Evolutionary conservation across 352 stramenopile genomes (phyloP).

Genomic region (Phytopythium litorale): DNA sequence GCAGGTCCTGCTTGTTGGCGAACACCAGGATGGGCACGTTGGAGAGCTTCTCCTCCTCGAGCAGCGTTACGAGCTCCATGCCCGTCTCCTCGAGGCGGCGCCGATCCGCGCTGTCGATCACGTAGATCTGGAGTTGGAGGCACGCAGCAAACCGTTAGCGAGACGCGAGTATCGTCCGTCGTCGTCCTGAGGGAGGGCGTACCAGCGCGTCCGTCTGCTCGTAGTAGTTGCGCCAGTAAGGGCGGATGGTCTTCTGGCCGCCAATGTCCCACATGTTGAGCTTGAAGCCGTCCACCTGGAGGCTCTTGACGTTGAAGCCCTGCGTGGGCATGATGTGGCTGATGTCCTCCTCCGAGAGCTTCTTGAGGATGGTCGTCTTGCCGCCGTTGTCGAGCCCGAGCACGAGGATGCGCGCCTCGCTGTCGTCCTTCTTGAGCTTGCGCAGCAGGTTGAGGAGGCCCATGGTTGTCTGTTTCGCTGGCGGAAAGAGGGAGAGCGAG

Average conservation of each 20-base stretch:
- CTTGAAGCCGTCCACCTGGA: slow-evolving; percentile 95
- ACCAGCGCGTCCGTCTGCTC: slow-evolving; percentile 95
- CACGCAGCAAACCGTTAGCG: neutral
- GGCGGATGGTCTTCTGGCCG: slow-evolving; percentile 98
- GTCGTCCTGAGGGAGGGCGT: slow-evolving; percentile 9
- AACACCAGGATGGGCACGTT: slow-evolving; percentile 94
- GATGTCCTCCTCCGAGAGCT: slow-evolving; percentile 95
- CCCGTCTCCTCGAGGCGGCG: slow-evolving; percentile 92
- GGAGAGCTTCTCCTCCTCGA: slow-evolving; percentile 93
- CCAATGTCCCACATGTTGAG: slow-evolving; percentile 99
- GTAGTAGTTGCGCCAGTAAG: slow-evolving; percentile 99
- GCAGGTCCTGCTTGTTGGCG: slow-evolving; percentile 96
- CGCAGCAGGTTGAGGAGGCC: slow-evolving; percentile 91
- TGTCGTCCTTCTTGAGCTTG: slow-evolving; percentile 95
- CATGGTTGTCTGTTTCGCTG: slow-evolving; percentile 42
- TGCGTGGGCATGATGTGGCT: slow-evolving; percentile 92
- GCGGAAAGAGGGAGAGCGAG: neutral
- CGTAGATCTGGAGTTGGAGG: slow-evolving; percentile 75
- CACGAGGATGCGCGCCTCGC: slow-evolving; percentile 93
- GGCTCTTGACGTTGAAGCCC: slow-evolving; percentile 96
- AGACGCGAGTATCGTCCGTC: too few species aligned
- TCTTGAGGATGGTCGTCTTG: slow-evolving; percentile 97
- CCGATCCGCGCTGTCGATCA: slow-evolving; percentile 93
- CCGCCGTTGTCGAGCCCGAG: slow-evolving; percentile 95
- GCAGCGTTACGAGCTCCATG: slow-evolving; percentile 89